Base-by-base conservation (phyloP, 371 early-diverging fungal species). In the Apophysomyces variabilis region DNA sequence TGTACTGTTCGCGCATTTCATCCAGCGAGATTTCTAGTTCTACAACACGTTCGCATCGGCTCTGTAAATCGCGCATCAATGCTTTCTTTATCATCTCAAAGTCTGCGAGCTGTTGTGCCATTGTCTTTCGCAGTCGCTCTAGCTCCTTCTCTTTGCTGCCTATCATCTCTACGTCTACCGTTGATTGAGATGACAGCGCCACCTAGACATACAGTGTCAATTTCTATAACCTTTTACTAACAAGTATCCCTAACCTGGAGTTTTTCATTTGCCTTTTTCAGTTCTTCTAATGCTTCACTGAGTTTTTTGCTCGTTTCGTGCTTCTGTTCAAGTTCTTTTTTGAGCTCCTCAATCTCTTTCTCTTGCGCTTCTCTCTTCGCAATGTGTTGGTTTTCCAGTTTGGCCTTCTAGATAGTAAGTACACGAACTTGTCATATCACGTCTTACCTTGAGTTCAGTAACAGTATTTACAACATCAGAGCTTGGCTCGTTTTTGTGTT, bases 31-130 rank as follows among this genome's bases (percentile, higher is more conserved):
- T 90, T 77, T 97, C 97, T 26, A 97, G 88, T 82, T 97, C 96
- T 16, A 97, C 93, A 5, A 82, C 94, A 83, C 94, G 93, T 73
- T 97, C 96, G 83, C 97, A 96, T 46, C 96, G 91, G 79, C 90
- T 89, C 75, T 96, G 95, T 54, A 98, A 88, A 72, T 97, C 97
- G 35, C 93, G 88, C 96, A 96, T 95, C 64, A 98, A 79, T 11
- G 94, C 92, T 84, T 95, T 94, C 85, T 95, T 96, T 94, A 95
- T 95, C 61, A 91, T 87, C 68, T 97, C 97, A 80, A 95, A 97
- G 62, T 98, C 97, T 12, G 88, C 83, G 54, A 96, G 85, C 70
- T 96, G 95, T 73, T 93, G 90, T 12, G 90, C 78, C 96, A 96
- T 95, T 4, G 86, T 86, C 79, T 93, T 92, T 64, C 93, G 87